Conservation (phyloP, 257 asterid species). For the Oldenlandia corymbosa region DNA sequence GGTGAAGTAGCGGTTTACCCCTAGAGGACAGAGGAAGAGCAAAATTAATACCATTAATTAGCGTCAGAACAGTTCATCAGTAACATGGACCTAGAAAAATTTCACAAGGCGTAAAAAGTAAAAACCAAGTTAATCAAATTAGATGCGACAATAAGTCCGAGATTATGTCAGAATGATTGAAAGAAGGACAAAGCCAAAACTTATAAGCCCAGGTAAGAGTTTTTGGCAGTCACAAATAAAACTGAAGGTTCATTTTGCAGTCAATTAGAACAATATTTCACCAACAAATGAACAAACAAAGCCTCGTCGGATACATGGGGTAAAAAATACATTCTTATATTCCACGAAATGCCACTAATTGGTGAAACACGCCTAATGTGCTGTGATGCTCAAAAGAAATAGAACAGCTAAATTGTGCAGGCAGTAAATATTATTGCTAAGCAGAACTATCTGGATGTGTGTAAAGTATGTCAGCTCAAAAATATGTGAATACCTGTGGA, state of each 20-base stretch:
- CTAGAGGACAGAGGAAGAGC: constrained; percentile 27
- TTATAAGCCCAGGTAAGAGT: not conserved
- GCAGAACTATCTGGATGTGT: not conserved
- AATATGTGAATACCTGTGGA: constrained; percentile 56
- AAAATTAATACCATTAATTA: not conserved
- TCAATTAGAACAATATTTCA: not conserved
- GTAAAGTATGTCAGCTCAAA: not conserved
- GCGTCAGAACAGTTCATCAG: not conserved
- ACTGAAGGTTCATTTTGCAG: not conserved
- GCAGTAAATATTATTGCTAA: not conserved
- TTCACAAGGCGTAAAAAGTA: not conserved
- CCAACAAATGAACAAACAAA: not conserved
- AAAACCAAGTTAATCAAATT: not conserved
- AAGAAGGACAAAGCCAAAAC: not conserved
- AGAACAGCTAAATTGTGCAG: not conserved
- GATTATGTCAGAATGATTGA: not conserved
- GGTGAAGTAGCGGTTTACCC: constrained; percentile 75
- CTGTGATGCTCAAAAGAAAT: not conserved
- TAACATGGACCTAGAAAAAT: not conserved
- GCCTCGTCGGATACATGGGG: not conserved
- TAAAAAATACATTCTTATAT: no score
- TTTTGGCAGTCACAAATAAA: not conserved
- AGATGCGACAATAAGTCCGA: not conserved
- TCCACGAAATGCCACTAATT: constrained; percentile 1
- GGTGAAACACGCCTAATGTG: not conserved